Evolutionary conservation across 345 rosid genomes (phyloP).

Genomic region (Citrus inodora): DNA sequence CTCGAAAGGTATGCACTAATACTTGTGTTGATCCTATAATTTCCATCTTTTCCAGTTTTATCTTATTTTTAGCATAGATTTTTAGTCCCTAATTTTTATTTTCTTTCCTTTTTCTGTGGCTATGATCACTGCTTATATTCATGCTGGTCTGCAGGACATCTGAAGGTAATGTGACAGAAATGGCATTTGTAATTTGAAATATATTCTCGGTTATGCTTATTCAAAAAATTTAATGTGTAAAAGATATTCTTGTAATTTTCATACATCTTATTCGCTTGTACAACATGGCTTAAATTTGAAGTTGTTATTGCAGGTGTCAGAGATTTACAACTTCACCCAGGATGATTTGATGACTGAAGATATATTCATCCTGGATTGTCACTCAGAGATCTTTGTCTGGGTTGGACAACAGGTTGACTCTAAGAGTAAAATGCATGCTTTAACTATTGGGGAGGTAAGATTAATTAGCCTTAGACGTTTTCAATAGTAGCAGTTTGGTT

Average conservation of each 20-base stretch:
- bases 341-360: constrained; percentile 99
- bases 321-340: constrained; percentile 83
- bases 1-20: constrained; percentile 50
- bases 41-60: background rate
- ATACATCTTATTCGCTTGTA: background rate
- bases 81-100: constrained; percentile 19
- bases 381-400: constrained; percentile 87
- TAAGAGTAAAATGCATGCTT: constrained; percentile 61
- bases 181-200: background rate
- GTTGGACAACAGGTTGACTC: constrained; percentile 89
- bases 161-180: constrained; percentile 53
- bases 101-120: constrained; percentile 17
- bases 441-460: constrained; percentile 83
- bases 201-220: constrained; percentile 2
- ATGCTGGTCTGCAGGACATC: constrained; percentile 54
- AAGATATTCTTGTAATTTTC: background rate
- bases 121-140: constrained; percentile 21
- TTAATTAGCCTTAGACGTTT: background rate
- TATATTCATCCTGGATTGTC: constrained; percentile 86
- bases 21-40: constrained; percentile 8
- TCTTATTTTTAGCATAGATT: constrained; percentile 4
- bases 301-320: constrained; percentile 61
- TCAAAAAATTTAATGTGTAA: background rate
- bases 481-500: background rate
- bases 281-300: constrained; percentile 5